Conservation (phyloP, 352 stramenopile species). For the Phytophthora sansomeana region DNA sequence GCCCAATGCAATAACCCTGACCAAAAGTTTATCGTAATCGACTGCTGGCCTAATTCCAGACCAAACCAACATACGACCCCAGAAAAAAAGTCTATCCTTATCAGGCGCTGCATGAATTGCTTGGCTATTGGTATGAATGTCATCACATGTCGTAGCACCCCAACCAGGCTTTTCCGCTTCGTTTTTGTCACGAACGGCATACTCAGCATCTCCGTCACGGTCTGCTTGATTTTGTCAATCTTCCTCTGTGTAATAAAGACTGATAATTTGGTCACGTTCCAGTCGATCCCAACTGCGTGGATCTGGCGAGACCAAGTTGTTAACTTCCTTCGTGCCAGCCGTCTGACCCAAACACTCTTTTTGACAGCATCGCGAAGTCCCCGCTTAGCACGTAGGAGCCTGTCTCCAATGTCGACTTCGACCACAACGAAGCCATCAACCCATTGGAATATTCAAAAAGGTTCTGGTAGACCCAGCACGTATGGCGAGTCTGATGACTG, state of each 20-base stretch:
- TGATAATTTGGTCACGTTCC: neutral
- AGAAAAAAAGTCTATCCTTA: no score
- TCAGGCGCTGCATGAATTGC: conserved; percentile 6
- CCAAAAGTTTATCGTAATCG: no score
- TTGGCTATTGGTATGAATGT: conserved; percentile 4
- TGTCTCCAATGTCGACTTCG: conserved; percentile 4
- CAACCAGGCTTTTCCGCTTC: neutral
- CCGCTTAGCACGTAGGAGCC: neutral
- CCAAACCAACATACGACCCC: no score
- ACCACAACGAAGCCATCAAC: neutral
- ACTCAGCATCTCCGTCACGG: neutral
- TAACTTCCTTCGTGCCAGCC: conserved; percentile 17
- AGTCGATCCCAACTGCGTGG: conserved; percentile 10
- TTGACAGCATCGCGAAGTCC: conserved; percentile 6
- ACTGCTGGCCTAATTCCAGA: no score
- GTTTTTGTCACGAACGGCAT: neutral
- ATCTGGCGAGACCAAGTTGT: neutral
- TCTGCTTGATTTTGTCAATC: conserved; percentile 1
- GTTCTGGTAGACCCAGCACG: no score
- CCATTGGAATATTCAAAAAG: no score
- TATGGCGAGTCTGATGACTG: neutral
- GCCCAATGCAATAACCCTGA: no score
- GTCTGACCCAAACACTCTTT: conserved; percentile 7
- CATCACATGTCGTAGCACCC: neutral
- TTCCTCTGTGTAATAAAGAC: conserved; percentile 12